Base-by-base conservation (phyloP, 2,329 filamentous ascomycete species). In the Ophiostoma perfectum region DNA sequence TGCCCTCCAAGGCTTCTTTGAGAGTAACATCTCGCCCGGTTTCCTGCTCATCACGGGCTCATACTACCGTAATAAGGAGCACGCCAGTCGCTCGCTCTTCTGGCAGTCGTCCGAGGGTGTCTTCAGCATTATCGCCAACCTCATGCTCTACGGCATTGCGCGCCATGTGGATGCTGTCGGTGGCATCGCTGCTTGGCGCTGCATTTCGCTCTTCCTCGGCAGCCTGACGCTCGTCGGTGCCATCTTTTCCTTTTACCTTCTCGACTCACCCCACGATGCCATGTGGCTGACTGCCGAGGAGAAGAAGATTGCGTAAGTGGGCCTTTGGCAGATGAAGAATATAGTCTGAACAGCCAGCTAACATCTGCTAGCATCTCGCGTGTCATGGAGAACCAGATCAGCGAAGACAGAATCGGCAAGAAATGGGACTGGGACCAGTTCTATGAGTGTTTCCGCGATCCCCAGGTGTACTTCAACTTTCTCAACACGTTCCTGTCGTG, bases 31-130 rank as follows among this genome's bases (percentile, higher is more conserved):
- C 36, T 78, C 76, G 0, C 78, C 77, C 1, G 78, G 77, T 0
- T 79, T 79, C 67, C 76, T 79, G 60, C 74, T 79, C 36, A 74
- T 79, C 27, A 74, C 78, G 11, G 78, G 77, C 18, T 75, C 71
- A 41, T 78, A 76, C 77, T 79, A 79, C 70, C 78, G 75, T n/a
- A 78, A 77, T 4, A 74, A 76, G 16, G 78, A 79, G 72, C 77
- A 78, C 64, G 73, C 64, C 27, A 39, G 38, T 11, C 44, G 64
- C 12, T 52, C 64, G 16, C 44, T 65, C 36, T 8, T 65, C 36
- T 65, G 44, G 44, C 42, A 45, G 12, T 49, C 44, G 16, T 49
- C 64, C 44, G 47, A 65, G 11, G 64, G 44, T 5, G 64, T 45
- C 44, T 49, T 65, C 9, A 45, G 64, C 44, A 52, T 65, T 3